Base-by-base conservation (phyloP, 345 rosid species). In the Arabidopsis suecica region DNA sequence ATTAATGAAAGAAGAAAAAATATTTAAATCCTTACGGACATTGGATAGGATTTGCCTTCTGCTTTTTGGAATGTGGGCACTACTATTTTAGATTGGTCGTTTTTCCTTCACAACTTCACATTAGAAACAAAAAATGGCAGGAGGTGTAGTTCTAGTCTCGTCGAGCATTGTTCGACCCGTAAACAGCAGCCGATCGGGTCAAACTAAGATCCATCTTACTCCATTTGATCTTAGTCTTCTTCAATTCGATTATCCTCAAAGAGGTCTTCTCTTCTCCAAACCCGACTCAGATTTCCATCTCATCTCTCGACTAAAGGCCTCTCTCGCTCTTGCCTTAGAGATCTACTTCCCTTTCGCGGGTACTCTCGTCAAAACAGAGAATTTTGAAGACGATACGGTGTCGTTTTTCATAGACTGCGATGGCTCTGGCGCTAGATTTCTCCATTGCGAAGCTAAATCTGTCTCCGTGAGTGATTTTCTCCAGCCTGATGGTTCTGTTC, bases 391-490 rank as follows among this genome's bases (percentile, higher is more conserved):
- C 53, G 18, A 63, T 0, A 69, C 71, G 9, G 65, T 48, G 12
- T 77, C 80, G 14, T 70, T 51, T 36, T 28, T 4, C 66, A 34
- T 70, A 48, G 59, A 69, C 7, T 69, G 80, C 2, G 44, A 75
- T 25, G 61, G 37, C 20, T 63, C 71, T 6, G 76, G 76, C 3
- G 80, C 71, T 34, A 63, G 13, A 3, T 86, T 83, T 28, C 63
- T 67, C 18, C 85, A 82, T 20, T 16, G 82, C 82, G 2, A 14
- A 2, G 81, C 82, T 0, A 72, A 82, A n/a, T 71, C 71, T 12
- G 66, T 86, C 5, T 56, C 84, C 0, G 55, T 82, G 2, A 56
- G 72, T 4, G 82, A 83, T 6, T 25, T 84, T 9, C 23, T 74
- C 1, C 40, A 66, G 3, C 70, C 80, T 8, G n/a, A 69, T 12